Conservation (phyloP, 2,329 filamentous ascomycete species). For the Akanthomyces muscarius region DNA sequence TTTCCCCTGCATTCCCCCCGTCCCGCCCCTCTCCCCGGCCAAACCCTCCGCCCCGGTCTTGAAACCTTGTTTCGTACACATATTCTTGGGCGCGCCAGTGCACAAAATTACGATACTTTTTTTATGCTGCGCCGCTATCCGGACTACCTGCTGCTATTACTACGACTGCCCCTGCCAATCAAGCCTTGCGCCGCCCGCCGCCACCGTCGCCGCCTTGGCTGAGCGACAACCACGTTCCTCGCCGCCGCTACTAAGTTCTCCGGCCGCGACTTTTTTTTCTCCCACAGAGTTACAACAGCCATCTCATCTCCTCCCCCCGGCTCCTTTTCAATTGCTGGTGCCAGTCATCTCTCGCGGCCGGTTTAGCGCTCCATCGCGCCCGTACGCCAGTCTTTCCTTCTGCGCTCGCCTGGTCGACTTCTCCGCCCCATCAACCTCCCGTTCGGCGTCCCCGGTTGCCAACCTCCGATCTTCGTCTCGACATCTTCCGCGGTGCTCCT, state of each 20-base stretch:
- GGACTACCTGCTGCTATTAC: not conserved
- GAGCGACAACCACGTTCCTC: not conserved
- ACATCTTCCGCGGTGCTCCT: not conserved
- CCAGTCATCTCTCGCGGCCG: not conserved
- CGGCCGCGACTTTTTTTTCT: conserved; percentile 1
- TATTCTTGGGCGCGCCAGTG: not conserved
- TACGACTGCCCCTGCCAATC: not conserved
- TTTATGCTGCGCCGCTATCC: not conserved
- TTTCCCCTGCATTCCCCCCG: not conserved
- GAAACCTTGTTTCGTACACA: not conserved
- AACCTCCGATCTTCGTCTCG: not conserved
- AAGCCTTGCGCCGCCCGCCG: conserved; percentile 13
- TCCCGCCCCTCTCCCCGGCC: not conserved
- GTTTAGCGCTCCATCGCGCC: not conserved
- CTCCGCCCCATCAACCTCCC: not conserved
- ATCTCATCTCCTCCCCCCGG: not conserved
- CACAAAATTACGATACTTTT: not conserved
- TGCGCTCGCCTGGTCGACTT: not conserved
- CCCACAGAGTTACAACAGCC: not conserved
- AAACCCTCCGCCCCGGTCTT: not conserved
- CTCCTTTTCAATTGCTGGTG: not conserved
- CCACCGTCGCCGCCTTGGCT: conserved; percentile 13
- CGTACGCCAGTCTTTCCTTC: not conserved
- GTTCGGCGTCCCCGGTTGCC: conserved; percentile 6
- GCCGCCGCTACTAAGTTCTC: not conserved